Base-by-base conservation (phyloP, 2,329 filamentous ascomycete species). In the Pochonia chlamydosporia region DNA sequence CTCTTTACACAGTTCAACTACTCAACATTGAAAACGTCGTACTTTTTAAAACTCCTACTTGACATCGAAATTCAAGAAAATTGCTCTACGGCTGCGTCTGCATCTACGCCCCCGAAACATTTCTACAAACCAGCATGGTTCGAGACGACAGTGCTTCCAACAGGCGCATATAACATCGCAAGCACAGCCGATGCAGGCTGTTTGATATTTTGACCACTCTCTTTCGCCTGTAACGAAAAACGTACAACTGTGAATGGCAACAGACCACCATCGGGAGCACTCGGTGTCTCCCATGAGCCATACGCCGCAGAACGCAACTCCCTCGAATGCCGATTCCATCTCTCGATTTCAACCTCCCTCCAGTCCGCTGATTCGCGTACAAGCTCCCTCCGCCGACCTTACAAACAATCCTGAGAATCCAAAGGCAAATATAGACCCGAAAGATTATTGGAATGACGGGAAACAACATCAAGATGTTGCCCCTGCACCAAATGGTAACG, bases 361-460 rank as follows among this genome's bases (percentile, higher is more conserved):
- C 18, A 26, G 48, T n/a, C 39, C 42, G 7, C 46, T 47, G 21
- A 40, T 31, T 20, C 44, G 54, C 28, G 48, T 50, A 9, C 48
- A 51, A 13, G 40, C 48, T 3, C 23, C 44, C 6, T 23, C 31
- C 25, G 42, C 48, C 39, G 39, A 48, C 4, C 37, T 41, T 7
- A 33, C 46, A 14, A 41, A 43, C 20, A 24, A 37, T 20, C 7
- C 35, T n/a, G 39, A 20, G 40, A 46, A 43, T 18, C n/a, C 6
- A 18, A 28, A 35, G 10, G 31, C 44, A 2, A 35, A 24, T 7
- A 31, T 14, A n/a, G 48, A 49, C 26, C 43, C 48, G 10, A 44
- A 16, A 8, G 52, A 56, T 28, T 52, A 52, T 31, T 53, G 53
- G 56, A 57, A 58, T 40, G 48, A 39, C 9, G 53, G 54, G 11